These are phyloP conservation scores for Loxodes magnus DNA, from an alignment of 73 alveolate species.

Conservation along the genomic window DNA sequence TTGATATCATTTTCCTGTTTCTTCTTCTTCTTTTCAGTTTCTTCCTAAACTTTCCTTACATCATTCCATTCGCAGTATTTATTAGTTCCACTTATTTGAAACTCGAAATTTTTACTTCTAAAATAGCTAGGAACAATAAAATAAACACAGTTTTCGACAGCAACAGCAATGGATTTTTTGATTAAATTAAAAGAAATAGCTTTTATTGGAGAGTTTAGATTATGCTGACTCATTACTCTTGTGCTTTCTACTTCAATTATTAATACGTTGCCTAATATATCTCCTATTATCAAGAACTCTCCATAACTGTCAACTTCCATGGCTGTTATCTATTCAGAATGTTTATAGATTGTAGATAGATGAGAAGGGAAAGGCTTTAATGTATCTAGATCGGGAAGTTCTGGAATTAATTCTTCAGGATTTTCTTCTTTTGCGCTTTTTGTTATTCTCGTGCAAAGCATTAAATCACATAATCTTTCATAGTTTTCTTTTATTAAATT, in stretches of 20 bases:
- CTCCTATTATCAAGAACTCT: conserved; percentile 29
- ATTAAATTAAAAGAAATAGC: conserved; percentile 8
- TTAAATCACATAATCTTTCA: conserved; percentile 91
- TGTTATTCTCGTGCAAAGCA: conserved; percentile 84
- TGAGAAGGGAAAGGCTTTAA: conserved; percentile 93
- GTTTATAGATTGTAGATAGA: conserved; percentile 68
- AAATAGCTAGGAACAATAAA: not conserved
- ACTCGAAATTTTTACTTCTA: not conserved
- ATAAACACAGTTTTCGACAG: too few species aligned
- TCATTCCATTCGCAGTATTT: conserved; percentile 19
- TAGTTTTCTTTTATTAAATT: conserved; percentile 81
- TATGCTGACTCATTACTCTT: not conserved
- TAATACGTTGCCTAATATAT: conserved; percentile 22
- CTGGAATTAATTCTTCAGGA: conserved; percentile 87
- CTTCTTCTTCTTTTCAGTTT: conserved; percentile 7
- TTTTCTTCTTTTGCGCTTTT: conserved; percentile 82
- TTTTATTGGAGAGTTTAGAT: not conserved
- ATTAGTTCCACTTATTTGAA: conserved; percentile 8
- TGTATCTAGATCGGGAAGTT: conserved; percentile 89
- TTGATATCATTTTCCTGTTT: conserved; percentile 15
- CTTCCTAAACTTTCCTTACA: not conserved
- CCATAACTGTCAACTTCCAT: conserved; percentile 22
- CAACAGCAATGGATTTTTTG: conserved; percentile 2
- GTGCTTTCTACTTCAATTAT: not conserved
- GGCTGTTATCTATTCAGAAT: conserved; percentile 19